Conservation (phyloP, 163 green algal genomes). For the Chloroidium sp. region DNA sequence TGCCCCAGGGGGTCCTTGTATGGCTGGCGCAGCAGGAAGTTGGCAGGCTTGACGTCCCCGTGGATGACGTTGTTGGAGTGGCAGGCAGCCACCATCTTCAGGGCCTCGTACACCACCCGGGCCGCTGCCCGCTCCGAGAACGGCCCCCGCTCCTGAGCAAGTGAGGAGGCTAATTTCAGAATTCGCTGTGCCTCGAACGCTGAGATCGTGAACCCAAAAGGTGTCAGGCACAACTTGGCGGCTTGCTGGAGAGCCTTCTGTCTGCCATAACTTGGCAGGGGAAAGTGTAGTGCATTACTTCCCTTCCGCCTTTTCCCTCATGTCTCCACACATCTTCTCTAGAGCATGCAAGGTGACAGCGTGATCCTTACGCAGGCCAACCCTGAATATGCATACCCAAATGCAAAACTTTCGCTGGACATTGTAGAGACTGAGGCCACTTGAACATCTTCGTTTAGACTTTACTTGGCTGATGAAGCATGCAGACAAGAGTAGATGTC, state of each 20-base stretch:
- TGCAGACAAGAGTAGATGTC: no score
- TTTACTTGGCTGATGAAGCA: no score
- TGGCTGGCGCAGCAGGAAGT: slow-evolving; percentile 37
- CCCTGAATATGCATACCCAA: no score
- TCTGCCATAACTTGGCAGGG: not conserved
- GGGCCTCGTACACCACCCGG: slow-evolving; percentile 45
- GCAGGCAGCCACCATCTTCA: slow-evolving; percentile 52
- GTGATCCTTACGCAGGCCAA: no score
- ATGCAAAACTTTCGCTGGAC: no score
- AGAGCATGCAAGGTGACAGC: no score
- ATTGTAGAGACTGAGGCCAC: no score
- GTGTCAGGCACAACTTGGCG: not conserved
- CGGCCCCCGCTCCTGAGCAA: slow-evolving; percentile 27
- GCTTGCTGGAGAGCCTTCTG: not conserved
- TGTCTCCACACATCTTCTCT: no score
- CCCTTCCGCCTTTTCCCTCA: no score
- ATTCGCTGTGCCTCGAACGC: not conserved
- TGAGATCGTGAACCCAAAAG: not conserved
- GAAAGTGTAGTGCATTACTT: no score
- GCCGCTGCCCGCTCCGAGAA: slow-evolving; percentile 45
- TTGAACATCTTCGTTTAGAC: no score
- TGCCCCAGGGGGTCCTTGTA: slow-evolving; percentile 1
- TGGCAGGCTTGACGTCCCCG: slow-evolving; percentile 70
- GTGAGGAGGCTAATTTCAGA: not conserved
- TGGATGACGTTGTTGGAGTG: slow-evolving; percentile 46